Base-by-base conservation (phyloP, 2,329 filamentous ascomycete species). In the Aspergillus sp. region DNA sequence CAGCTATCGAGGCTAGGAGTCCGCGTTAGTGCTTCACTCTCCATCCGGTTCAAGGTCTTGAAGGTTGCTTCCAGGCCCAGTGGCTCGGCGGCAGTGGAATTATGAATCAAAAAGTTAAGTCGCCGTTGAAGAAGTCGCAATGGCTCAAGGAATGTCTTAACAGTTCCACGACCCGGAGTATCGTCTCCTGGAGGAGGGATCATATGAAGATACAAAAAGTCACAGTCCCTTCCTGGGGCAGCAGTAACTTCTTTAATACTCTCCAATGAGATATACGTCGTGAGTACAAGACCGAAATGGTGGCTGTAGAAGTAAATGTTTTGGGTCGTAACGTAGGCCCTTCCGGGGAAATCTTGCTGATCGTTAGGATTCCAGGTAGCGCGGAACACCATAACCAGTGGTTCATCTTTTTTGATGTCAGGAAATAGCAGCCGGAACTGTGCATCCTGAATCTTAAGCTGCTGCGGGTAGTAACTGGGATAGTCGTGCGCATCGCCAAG, bases 261-360 rank as follows among this genome's bases (percentile, higher is more conserved):
- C 57, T 88, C 85, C 59, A 99, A 82, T 57, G 84, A 87, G 54
- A 96, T 86, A 15, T 86, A 86, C 54, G 92, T 94, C 1, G 94
- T 91, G 38, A 97, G 83, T 0, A 98, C 90, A 5, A 99, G 84
- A 5, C 95, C 95, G 74, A 97, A 88, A 72, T 97, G 91, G 71
- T 98, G 91, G 69, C 93, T 96, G 77, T 97, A 99, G 72, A 99
- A 98, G 76, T 96, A 98, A 74, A 99, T 88, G 65, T 93, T 90
- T 63, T 89, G 88, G 0, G 89, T 84, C 0, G 94, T 98, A 61
- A 97, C 88, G 74, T 96, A 99, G 23, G 96, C 88, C 56, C 95
- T 87, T 0, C 95, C 89, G 8, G 89, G 89, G 61, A 98, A 91
- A 62, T 91, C 88, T 75, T 91, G 89, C 67, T 88, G 85, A 57